Percentiles rank a stretch among this genome's conserved stretches.
Evolutionary conservation across 257 asterid genomes (phyloP).

Genomic region (Nicotiana knightiana): DNA sequence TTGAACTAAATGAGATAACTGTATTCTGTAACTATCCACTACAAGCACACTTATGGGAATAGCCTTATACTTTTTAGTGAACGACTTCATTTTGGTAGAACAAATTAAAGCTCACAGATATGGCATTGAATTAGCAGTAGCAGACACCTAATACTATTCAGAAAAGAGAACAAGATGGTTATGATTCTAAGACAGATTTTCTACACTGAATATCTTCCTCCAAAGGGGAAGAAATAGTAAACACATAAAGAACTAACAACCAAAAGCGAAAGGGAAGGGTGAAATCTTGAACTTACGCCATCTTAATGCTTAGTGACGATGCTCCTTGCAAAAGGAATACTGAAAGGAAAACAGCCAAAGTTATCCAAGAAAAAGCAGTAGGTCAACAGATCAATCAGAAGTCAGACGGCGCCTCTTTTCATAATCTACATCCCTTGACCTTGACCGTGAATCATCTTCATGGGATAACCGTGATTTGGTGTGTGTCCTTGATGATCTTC

Average conservation of each 20-base stretch:
- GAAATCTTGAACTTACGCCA: too few relatives aligned
- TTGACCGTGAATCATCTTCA: conserved; percentile 3
- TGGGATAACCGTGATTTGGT: conserved; percentile 55
- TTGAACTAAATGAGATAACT: not conserved
- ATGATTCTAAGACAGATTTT: not conserved
- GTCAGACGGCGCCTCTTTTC: too few relatives aligned
- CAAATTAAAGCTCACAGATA: not conserved
- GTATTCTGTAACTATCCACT: not conserved
- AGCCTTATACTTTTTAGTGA: not conserved
- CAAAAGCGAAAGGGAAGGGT: too few relatives aligned
- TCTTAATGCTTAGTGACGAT: too few relatives aligned
- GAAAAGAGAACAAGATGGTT: not conserved
- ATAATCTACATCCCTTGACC: too few relatives aligned
- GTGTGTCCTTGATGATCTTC: conserved; percentile 63
- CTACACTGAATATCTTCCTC: not conserved
- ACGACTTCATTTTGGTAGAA: not conserved
- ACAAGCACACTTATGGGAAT: not conserved
- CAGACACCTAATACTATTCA: not conserved
- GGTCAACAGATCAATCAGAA: too few relatives aligned
- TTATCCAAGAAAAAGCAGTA: too few relatives aligned
- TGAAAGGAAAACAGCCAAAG: too few relatives aligned
- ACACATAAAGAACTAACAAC: too few relatives aligned
- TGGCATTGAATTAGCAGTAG: not conserved
- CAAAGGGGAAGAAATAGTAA: too few relatives aligned
- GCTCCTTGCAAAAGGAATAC: too few relatives aligned